Evolutionary conservation across 2,329 filamentous ascomycete species (phyloP), one percentile per base, ranked within the genome.

Genomic region (Chrysosporium queenslandicum): DNA sequence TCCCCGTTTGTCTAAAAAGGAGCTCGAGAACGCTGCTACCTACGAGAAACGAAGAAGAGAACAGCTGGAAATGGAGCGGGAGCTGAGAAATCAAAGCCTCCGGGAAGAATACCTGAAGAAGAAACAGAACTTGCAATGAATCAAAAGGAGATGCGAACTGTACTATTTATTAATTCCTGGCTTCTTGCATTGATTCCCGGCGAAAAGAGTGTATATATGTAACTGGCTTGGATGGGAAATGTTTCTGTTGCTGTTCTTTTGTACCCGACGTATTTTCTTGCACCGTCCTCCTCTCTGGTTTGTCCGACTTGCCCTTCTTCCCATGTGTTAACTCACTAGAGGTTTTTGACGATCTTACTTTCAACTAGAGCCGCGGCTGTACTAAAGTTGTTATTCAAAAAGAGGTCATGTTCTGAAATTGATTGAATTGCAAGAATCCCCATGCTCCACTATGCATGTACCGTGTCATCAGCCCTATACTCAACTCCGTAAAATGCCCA

Each of bases 1-100:
- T 9, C 58, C 61, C 3, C 60, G 64, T 30, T 53, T 62, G 12
- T 64, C 60, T 2, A 59, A 66, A 32, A 62, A 63, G n/a, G 59
- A 68, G 39, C 57, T 64, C n/a, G 63, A 59, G 48, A 61, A 57
- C 11, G 63, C 63, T 1, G 51, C 55, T n/a, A 56, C 62, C n/a
- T 67, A 67, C 27, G 64, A 68, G 46, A 52, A 58, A 36, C 60
- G 58, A 34, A 58, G 63, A 23, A 58, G 50, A 21, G 58, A 63
- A 12, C 59, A 65, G 30, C 59, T 66, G 27, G 57, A 60, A 8
- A 58, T 54, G 36, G 66, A 64, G 51, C 65, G 67, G 40, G 64
- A 68, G 49, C 60, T 68, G 53, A 61, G 63, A 14, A 70, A 68
- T 42, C 43, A 50, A 16, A 43, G 48, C 27, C 20, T 34, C 20